Evolutionary conservation across 805 yeast species (phyloP), one percentile per base, ranked within the genome.

Genomic region (Zygotorulaspora florentina): DNA sequence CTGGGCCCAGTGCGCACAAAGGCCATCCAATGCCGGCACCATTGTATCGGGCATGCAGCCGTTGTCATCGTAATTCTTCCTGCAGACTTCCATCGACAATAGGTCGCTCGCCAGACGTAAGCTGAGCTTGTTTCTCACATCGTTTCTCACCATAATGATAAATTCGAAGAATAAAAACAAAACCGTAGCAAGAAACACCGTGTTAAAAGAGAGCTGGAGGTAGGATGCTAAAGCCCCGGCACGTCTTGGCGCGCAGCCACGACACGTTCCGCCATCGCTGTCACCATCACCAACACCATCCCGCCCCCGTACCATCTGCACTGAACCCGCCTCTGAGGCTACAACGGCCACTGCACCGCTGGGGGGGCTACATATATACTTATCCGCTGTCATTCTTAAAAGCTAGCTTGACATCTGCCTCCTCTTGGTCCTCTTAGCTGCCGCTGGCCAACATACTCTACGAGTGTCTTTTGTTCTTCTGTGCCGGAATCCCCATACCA

Each of bases 1-100:
- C 46, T 74, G 75, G 50, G 79, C 83, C 93, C 95, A 87, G 29
- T 72, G 73, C 29, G 74, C 70, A 64, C 99, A 91, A 11, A 77
- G 68, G 1, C 67, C 64, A 55, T 84, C 93, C 13, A 88, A 63
- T 0, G 87, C 89, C 0, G 96, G 96, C 0, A 81, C 90, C 11
- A 91, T 69, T 38, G 57, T 54, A 2, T 72, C 80, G 3, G 79
- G 77, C 1, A 77, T 72, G 61, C 99, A 91, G 53, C 82, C 77
- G 64, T 91, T 90, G 25, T 81, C 65, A 11, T 75, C 63, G 58
- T 84, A 91, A 46, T 86, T 83, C 30, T 81, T 70, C 6, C 83
- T 70, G 65, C 99, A 91, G 26, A 47, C 46, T 50, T 82, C 75
- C 40, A 87, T 85, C 54, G 83, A 85, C 44, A 77, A 79, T 11